phyloP scores from a whole-genome alignment of 306 rosid genomes.

The Vigna reflexopilosa region DNA sequence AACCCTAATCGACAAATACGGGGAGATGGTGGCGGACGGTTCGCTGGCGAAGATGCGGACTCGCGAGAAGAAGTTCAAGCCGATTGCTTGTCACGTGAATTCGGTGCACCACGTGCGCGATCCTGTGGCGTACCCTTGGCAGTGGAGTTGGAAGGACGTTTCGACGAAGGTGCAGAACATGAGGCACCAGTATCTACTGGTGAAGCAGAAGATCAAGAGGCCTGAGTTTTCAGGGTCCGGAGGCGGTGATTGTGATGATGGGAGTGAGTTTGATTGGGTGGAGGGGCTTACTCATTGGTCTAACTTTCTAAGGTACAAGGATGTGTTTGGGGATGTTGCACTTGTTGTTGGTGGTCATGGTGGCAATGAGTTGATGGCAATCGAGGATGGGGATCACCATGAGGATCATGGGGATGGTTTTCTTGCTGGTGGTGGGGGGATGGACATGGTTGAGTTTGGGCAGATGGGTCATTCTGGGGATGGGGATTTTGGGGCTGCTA shows the following conservation, averaged over 20 bases:
- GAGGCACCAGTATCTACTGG: conserved; percentile 95
- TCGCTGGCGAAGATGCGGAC: conserved; percentile 86
- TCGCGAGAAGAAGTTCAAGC: conserved; percentile 92
- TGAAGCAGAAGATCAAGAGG: conserved; percentile 94
- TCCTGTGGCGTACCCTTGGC: conserved; percentile 87
- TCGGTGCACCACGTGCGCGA: conserved; percentile 74
- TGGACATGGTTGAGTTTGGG: conserved; percentile 80
- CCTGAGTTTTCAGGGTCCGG: conserved; percentile 52
- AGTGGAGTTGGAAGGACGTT: conserved; percentile 97
- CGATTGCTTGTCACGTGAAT: conserved; percentile 87
- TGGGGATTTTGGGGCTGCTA: conserved; percentile 70
- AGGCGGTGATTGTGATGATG: conserved; percentile 61
- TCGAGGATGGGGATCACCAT: conserved; percentile 41
- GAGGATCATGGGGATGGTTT: conserved; percentile 62
- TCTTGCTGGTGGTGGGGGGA: conserved; percentile 56
- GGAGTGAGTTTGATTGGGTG: conserved; percentile 85
- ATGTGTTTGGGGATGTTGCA: conserved; percentile 87
- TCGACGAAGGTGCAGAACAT: conserved; percentile 98
- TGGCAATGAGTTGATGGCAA: conserved; percentile 59
- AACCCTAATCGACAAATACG: conserved; percentile 88
- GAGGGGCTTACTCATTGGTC: conserved; percentile 94
- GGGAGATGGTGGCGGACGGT: conserved; percentile 85
- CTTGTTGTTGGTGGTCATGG: conserved; percentile 53
- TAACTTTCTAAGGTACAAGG: conserved; percentile 91
- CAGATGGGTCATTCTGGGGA: conserved; percentile 79